Evolutionary conservation across 805 yeast species (phyloP).

Genomic region (Hanseniaspora meyeri): DNA sequence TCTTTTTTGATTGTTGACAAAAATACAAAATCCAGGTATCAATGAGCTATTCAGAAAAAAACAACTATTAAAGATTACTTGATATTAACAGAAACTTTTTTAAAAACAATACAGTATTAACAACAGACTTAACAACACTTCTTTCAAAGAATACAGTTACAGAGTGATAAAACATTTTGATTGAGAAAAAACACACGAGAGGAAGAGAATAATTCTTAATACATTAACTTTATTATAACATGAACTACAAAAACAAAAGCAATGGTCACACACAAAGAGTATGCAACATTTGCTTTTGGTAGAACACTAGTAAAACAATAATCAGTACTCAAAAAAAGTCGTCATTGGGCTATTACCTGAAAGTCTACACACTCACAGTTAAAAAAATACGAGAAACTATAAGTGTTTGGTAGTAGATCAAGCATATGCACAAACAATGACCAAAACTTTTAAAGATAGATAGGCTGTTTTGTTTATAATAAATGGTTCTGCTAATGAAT

Average conservation of each 20-base stretch:
- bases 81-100: not conserved
- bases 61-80: not conserved
- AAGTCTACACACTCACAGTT: not conserved
- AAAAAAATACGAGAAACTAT: not conserved
- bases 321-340: not conserved
- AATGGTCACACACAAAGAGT: no score
- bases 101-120: not conserved
- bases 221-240: not conserved
- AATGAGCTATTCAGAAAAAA: no score
- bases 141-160: not conserved
- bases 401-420: not conserved
- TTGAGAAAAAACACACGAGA: not conserved
- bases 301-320: not conserved
- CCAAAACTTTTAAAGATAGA: not conserved
- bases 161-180: not conserved
- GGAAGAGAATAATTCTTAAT: not conserved
- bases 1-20: not conserved
- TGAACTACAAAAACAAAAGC: not conserved
- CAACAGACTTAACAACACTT: not conserved
- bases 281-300: not conserved
- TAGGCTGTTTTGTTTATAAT: not conserved
- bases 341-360: constrained; percentile 5
- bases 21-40: not conserved
- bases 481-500: not conserved
- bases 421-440: constrained; percentile 7